Evolutionary conservation across 257 asterid species (phyloP).

Genomic region (Hygrophila difformis): DNA sequence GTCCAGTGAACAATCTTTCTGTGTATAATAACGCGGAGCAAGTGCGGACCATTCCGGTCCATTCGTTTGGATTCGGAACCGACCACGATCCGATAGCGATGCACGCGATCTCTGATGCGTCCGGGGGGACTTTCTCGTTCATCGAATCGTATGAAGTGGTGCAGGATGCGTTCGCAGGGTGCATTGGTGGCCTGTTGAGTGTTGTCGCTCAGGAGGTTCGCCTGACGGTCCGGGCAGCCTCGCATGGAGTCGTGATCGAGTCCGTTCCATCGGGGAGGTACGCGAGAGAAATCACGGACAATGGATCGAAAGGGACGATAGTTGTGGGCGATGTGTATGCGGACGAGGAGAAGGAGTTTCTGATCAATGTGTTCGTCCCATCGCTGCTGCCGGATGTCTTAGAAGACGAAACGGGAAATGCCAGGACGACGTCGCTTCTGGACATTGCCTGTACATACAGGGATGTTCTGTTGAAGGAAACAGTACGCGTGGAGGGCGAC

Average conservation of each 20-base stretch:
- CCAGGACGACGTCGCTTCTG: conserved; percentile 15
- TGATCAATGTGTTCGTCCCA: conserved; percentile 18
- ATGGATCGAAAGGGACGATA: conserved; percentile 15
- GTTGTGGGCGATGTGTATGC: conserved; percentile 20
- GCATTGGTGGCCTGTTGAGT: conserved; percentile 25
- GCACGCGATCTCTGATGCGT: conserved; percentile 23
- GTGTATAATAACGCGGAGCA: not conserved
- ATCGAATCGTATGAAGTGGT: conserved; percentile 24
- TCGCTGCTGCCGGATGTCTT: no score
- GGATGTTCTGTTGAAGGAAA: conserved; percentile 16
- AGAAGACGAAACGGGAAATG: not conserved
- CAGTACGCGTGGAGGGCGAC: conserved; percentile 18
- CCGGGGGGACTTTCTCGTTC: conserved; percentile 26
- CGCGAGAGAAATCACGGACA: conserved; percentile 13
- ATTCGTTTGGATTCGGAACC: conserved; percentile 26
- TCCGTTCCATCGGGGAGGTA: conserved; percentile 21
- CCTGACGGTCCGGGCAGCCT: conserved; percentile 13
- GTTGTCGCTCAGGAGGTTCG: conserved; percentile 21
- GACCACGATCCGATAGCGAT: conserved; percentile 24
- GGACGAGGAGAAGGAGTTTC: conserved; percentile 25
- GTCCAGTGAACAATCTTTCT: conserved; percentile 8
- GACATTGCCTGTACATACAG: conserved; percentile 20
- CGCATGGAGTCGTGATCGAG: conserved; percentile 17
- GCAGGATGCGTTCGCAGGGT: conserved; percentile 26
- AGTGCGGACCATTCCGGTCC: conserved; percentile 15